Base-by-base conservation (phyloP, 495 filamentous ascomycete species). In the Achaetomiella virescens region DNA sequence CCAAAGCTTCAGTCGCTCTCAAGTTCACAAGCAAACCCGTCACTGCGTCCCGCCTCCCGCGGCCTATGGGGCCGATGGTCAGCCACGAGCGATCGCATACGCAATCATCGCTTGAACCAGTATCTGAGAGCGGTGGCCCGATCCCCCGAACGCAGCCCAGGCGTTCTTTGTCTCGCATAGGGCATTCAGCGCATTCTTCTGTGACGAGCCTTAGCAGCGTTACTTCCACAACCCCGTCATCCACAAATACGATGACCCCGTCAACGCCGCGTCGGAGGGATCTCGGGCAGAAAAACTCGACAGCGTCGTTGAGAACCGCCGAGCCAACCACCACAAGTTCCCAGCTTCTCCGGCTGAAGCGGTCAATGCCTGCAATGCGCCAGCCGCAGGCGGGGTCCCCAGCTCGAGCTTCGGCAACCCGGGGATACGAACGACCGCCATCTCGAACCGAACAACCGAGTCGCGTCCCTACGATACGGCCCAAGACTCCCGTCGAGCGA, bases 41-140 rank as follows among this genome's bases (percentile, higher is more conserved):
- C 36, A 60, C 71, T 46, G 56, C 48, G 44, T 75, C 77, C 35
- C 72, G 78, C 41, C 72, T 91, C 56, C 83, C 87, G 45, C 80
- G 86, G 51, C 82, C 80, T 58, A 68, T 69, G 65, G 75, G 85
- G 50, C 80, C 80, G 54, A 54, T 65, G 62, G 76, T 77, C 55
- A 80, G 84, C 66, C 79, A 81, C 55, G 81, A 81, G 52, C 74
- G 81, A 43, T 78, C 83, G 35, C 83, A 88, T 42, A 76, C 79
- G 11, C 81, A 81, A 63, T 86, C 90, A n/a, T 86, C 83, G 2
- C 78, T 98, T 10, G 93, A 96, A 59, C 91, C 92, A 29, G 91
- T 97, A 2, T 96, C 89, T 37, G 95, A 97, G 70, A 88, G 84
- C 53, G 92, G 91, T 53, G 90, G 84, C 24, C 83, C 87, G 27